Evolutionary conservation across 179 eudicot genomes (phyloP).

Genomic region (Silene noctiflora): DNA sequence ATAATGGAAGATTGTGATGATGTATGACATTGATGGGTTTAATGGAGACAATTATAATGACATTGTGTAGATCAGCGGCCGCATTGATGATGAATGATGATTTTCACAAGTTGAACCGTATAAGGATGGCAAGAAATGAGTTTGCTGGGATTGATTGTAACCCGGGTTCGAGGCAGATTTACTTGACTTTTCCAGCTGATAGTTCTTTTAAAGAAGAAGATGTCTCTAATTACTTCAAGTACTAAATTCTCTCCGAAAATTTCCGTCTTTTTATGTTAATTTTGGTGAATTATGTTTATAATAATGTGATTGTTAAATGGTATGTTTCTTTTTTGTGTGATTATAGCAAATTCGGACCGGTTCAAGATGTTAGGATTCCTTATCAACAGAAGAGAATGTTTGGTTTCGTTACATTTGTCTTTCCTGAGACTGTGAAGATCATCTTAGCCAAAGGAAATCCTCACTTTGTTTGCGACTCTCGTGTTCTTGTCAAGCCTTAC

Average conservation of each 20-base stretch:
- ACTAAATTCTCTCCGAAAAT: neutral
- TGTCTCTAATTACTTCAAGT: slow-evolving; percentile 81
- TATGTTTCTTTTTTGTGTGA: neutral
- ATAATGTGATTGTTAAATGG: neutral
- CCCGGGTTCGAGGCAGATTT: slow-evolving; percentile 68
- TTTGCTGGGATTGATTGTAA: slow-evolving; percentile 44
- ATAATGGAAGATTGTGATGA: too few relatives aligned
- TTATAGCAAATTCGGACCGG: slow-evolving; percentile 73
- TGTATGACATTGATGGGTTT: neutral
- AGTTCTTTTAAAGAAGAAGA: slow-evolving; percentile 92
- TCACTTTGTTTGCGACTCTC: slow-evolving; percentile 82
- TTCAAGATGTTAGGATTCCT: slow-evolving; percentile 89
- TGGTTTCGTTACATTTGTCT: slow-evolving; percentile 79
- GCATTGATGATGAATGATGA: slow-evolving; percentile 72
- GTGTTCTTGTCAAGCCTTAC: slow-evolving; percentile 94
- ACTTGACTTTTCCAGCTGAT: slow-evolving; percentile 94
- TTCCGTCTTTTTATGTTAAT: neutral
- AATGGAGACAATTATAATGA: slow-evolving; percentile 16
- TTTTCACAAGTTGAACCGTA: slow-evolving; percentile 44
- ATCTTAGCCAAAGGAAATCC: slow-evolving; percentile 90
- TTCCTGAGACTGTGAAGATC: slow-evolving; percentile 71
- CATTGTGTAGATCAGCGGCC: slow-evolving; percentile 59
- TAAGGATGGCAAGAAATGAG: slow-evolving; percentile 53
- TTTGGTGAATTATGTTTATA: neutral
- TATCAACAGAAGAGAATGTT: slow-evolving; percentile 93